Evolutionary conservation across 2,329 filamentous ascomycete genomes (phyloP).

Genomic region (Tolypocladium album): DNA sequence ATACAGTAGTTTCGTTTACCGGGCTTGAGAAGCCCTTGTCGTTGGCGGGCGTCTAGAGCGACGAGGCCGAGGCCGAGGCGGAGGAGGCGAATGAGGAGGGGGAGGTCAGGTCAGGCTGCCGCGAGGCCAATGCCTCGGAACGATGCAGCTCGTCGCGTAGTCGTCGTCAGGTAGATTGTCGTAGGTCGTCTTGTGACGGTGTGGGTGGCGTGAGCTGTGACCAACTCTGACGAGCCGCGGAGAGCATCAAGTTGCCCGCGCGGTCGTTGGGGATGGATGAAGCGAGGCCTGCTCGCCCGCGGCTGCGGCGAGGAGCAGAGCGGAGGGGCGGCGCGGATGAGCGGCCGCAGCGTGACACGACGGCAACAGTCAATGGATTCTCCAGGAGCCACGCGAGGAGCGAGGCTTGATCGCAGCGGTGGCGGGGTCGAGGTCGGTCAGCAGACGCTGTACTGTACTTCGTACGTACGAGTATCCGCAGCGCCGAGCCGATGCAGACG

Average conservation of each 20-base stretch:
- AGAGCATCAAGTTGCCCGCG: not conserved
- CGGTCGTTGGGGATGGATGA: not conserved
- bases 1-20: not conserved
- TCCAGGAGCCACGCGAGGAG: not conserved
- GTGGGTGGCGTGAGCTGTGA: not conserved
- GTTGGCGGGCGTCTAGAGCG: not conserved
- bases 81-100: too few species aligned
- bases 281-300: not conserved
- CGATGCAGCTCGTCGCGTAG: not conserved
- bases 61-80: too few species aligned
- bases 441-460: not conserved
- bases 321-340: not conserved
- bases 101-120: not conserved
- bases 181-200: not conserved
- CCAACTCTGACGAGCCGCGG: not conserved
- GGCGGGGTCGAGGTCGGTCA: not conserved
- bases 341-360: not conserved
- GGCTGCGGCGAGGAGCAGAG: not conserved
- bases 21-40: not conserved
- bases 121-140: not conserved
- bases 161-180: not conserved
- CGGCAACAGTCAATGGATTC: not conserved
- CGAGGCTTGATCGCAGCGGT: not conserved
- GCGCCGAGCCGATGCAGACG: too few species aligned
- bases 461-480: too few species aligned